Evolutionary conservation across 169 alveolate species (phyloP), one percentile per base, ranked within the genome.

Genomic region (Plasmodium fragile): DNA sequence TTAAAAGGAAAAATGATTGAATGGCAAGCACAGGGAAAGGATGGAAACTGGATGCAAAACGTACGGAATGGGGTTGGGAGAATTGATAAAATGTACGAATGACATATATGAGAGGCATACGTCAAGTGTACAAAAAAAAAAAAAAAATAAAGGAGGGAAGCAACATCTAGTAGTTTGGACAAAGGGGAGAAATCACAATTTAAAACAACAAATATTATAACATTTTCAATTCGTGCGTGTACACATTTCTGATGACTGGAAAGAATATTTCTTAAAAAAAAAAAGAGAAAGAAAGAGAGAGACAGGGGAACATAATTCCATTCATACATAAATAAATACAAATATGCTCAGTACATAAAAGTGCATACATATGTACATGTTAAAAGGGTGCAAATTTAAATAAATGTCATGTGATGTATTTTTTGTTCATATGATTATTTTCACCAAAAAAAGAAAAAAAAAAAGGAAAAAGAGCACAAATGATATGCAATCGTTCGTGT

Each of bases 161-260:
- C 93, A 73, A 45, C 85, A 75, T 84, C 93, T 73, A 84, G 79
- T 30, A 18, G 39, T 84, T 84, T 84, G 83, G 83, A 75, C 79
- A 75, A 81, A 73, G 18, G 30, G 78, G 22, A 45, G 18, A 28
- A 53, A 43, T 73, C 53, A 84, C 84, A 75, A 73, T 72, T 73
- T 84, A 84, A 84, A 84, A 84, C 92, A 82, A 82, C 83, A 84
- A 84, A 84, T 72, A 73, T 45, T 18, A n/a, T 84, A 72, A 16
- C 34, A 32, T 30, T 73, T 53, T 73, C 83, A 84, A 72, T 22
- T 84, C 41, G 41, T 84, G 41, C 34, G 43, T 25, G 70, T 84
- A 84, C 78, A 73, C 75, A 84, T 73, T 52, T 84, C 84, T 84
- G 52, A 41, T 41, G 49, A 34, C 30, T 30, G 55, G 45, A 83